These are phyloP conservation scores for Xylaria sp. DNA, from an alignment of 2,329 filamentous ascomycete species.

Conservation along the genomic window DNA sequence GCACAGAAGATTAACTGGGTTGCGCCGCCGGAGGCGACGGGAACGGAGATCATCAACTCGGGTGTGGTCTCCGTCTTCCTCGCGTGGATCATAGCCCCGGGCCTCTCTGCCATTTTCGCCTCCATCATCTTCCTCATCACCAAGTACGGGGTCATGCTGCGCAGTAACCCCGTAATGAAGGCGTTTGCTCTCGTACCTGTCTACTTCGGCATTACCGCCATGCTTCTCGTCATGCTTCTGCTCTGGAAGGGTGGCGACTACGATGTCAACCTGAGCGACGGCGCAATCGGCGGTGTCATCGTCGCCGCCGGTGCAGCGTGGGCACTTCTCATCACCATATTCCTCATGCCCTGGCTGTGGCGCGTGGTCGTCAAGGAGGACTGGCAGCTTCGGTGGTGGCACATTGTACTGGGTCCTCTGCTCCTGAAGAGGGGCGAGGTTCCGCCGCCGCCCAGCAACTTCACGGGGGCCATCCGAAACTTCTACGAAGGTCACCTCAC, in stretches of 20 bases:
- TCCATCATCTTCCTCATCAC: conserved; percentile 58
- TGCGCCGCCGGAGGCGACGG: conserved; percentile 42
- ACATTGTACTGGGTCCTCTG: conserved; percentile 56
- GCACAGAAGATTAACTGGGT: conserved; percentile 56
- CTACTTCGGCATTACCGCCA: conserved; percentile 59
- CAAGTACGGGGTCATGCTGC: conserved; percentile 59
- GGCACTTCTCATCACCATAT: conserved; percentile 51
- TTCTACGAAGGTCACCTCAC: conserved; percentile 61
- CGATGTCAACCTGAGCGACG: conserved; percentile 50
- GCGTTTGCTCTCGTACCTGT: conserved; percentile 57
- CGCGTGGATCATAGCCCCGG: conserved; percentile 63
- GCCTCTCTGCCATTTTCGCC: conserved; percentile 55
- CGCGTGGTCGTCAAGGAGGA: conserved; percentile 62
- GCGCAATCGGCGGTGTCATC: conserved; percentile 55
- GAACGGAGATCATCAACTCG: conserved; percentile 41
- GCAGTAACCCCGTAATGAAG: conserved; percentile 54
- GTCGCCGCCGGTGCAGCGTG: conserved; percentile 55
- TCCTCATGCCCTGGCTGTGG: conserved; percentile 63
- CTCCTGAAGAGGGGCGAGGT: conserved; percentile 49
- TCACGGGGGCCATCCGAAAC: conserved; percentile 49
- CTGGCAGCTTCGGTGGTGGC: conserved; percentile 59
- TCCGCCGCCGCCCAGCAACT: conserved; percentile 47
- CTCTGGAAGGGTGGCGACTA: conserved; percentile 56
- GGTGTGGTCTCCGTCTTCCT: conserved; percentile 64
- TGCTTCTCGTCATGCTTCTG: conserved; percentile 62